Evolutionary conservation across 768 basidiomycete species (phyloP).

Genomic region (Boletus pseudopeckii): DNA sequence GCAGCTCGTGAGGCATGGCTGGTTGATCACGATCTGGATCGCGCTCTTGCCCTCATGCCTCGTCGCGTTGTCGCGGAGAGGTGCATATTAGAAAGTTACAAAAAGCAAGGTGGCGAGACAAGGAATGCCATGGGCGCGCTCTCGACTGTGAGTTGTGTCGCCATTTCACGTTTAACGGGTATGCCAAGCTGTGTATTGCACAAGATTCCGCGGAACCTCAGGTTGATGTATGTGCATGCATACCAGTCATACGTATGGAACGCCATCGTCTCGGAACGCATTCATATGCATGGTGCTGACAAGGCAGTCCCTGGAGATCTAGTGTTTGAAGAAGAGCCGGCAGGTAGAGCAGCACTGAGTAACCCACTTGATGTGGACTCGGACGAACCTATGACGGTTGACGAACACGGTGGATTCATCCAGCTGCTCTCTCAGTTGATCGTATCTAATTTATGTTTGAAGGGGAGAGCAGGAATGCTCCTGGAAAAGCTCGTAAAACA

Average conservation of each 20-base stretch:
- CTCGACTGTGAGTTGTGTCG: constrained; percentile 56
- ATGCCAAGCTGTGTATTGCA: constrained; percentile 2
- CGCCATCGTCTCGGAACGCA: constrained; percentile 90
- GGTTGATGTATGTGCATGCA: constrained; percentile 97
- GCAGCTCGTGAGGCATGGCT: constrained; percentile 85
- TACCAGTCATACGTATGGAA: constrained; percentile 99
- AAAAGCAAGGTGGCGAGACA: constrained; percentile 73
- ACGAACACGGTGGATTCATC: constrained; percentile 32
- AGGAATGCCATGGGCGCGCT: constrained; percentile 86
- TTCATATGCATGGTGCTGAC: constrained; percentile 70
- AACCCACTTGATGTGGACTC: constrained; percentile 31
- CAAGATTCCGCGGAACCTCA: constrained; percentile 94
- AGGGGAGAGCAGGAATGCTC: constrained; percentile 13
- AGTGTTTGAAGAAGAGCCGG: constrained; percentile 58
- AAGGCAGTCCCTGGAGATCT: constrained; percentile 84
- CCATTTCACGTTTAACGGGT: background rate
- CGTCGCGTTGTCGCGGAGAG: constrained; percentile 91
- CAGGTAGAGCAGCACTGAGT: constrained; percentile 20
- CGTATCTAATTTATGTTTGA: constrained; percentile 14
- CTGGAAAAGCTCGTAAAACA: constrained; percentile 24
- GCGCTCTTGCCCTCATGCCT: constrained; percentile 83
- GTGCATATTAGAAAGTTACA: constrained; percentile 85
- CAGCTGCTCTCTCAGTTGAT: background rate
- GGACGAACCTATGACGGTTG: constrained; percentile 31
- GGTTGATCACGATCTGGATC: constrained; percentile 74